Evolutionary conservation across 208 protist species (phyloP).

Genomic region (Naegleria lovaniensis): DNA sequence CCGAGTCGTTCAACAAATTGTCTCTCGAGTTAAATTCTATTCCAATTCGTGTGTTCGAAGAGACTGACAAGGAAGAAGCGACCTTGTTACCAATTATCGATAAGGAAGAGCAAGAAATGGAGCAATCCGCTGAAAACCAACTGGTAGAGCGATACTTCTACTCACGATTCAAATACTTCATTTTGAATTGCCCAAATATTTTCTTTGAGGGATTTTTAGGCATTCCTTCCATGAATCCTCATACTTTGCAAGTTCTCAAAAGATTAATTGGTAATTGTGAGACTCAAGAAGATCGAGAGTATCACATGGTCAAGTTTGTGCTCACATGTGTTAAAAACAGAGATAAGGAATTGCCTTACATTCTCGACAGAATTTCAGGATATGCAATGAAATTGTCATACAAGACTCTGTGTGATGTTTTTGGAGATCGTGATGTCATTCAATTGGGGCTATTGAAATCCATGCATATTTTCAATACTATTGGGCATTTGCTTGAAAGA

Average conservation of each 20-base stretch:
- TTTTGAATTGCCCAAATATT: not conserved
- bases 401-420: not conserved
- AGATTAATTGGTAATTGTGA: not conserved
- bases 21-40: not conserved
- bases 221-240: not conserved
- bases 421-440: not conserved
- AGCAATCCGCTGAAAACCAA: not conserved
- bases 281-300: not conserved
- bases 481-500: not conserved
- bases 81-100: not conserved
- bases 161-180: not conserved
- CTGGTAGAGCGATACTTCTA: not conserved
- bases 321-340: not conserved
- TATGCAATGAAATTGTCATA: not conserved
- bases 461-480: not conserved
- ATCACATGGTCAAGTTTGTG: not conserved
- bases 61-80: not conserved
- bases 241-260: not conserved
- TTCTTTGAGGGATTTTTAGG: not conserved
- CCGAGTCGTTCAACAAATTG: not conserved
- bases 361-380: not conserved
- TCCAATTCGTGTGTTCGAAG: not conserved
- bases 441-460: not conserved
- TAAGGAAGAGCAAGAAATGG: not conserved
- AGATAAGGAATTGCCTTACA: not conserved